These are phyloP conservation scores for Fusarium transvaalense DNA, from an alignment of 2,329 filamentous ascomycete species.

Conservation along the genomic window DNA sequence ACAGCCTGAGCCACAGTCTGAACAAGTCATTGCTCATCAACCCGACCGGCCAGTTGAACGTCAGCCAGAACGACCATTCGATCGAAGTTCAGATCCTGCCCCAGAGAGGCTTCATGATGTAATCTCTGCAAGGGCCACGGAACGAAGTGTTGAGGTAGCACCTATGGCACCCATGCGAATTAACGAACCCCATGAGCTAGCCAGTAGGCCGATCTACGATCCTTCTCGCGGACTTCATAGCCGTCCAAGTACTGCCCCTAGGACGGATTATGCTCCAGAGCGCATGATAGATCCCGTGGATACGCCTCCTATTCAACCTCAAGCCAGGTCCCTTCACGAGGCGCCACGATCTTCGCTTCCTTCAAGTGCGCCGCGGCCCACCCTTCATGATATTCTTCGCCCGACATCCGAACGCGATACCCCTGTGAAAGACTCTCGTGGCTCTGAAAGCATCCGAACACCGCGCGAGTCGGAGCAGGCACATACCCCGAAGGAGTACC, in stretches of 20 bases:
- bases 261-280: slow-evolving; percentile 34
- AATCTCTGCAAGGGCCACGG: slow-evolving; percentile 7
- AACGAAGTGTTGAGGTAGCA: slow-evolving; percentile 20
- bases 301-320: slow-evolving; percentile 21
- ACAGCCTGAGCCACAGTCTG: not conserved
- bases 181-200: slow-evolving; percentile 13
- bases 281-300: slow-evolving; percentile 36
- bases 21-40: slow-evolving; percentile 5
- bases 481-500: slow-evolving; percentile 46
- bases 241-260: slow-evolving; percentile 20
- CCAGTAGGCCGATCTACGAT: slow-evolving; percentile 8
- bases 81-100: not conserved
- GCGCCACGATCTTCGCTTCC: slow-evolving; percentile 30
- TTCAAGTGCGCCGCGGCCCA: slow-evolving; percentile 24
- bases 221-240: not conserved
- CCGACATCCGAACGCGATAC: slow-evolving; percentile 41
- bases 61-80: slow-evolving; percentile 11
- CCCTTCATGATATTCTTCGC: slow-evolving; percentile 36
- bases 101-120: slow-evolving; percentile 16
- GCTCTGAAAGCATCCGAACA: slow-evolving; percentile 26
- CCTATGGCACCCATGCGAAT: slow-evolving; percentile 15
- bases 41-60: not conserved
- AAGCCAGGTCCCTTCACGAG: slow-evolving; percentile 14
- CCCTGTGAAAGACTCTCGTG: slow-evolving; percentile 28
- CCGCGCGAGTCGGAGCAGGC: slow-evolving; percentile 46